phyloP scores from a whole-genome alignment of 805 yeast genomes.

The Candida vaughaniae region DNA sequence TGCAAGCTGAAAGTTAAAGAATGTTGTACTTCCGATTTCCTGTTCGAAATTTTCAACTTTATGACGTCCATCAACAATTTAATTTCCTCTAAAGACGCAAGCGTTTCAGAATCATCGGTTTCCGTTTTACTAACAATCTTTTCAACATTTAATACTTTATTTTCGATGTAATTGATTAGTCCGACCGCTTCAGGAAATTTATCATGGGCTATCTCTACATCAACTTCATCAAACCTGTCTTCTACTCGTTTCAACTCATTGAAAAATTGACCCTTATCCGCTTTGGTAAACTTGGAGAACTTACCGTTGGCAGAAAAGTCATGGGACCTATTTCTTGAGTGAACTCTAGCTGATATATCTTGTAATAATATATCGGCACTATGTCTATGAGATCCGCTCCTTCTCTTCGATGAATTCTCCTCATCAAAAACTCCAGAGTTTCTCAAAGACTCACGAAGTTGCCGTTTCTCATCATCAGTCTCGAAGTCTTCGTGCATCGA shows the following conservation, averaged over 20 bases:
- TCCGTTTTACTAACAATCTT: slow-evolving; percentile 16
- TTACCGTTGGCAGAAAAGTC: slow-evolving; percentile 32
- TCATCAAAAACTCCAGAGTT: slow-evolving; percentile 47
- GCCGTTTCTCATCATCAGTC: slow-evolving; percentile 36
- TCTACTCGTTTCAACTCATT: slow-evolving; percentile 54
- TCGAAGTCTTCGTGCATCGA: slow-evolving; percentile 14
- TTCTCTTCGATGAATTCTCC: slow-evolving; percentile 19
- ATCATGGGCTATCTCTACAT: slow-evolving; percentile 62
- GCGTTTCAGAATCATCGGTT: slow-evolving; percentile 10
- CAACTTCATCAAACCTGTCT: slow-evolving; percentile 66
- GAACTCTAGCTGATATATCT: slow-evolving; percentile 60
- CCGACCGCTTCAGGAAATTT: slow-evolving; percentile 49
- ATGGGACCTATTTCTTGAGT: slow-evolving; percentile 54
- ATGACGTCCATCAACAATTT: slow-evolving; percentile 39
- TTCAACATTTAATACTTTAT: slow-evolving; percentile 29
- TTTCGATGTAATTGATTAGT: slow-evolving; percentile 36
- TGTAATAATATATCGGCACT: slow-evolving; percentile 48
- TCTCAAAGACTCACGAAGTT: slow-evolving; percentile 43
- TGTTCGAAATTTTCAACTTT: slow-evolving; percentile 36
- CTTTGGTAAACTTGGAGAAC: slow-evolving; percentile 13
- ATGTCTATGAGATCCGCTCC: slow-evolving; percentile 26
- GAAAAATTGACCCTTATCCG: slow-evolving; percentile 33
- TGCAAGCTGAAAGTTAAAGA: slow-evolving; percentile 38
- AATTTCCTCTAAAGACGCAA: slow-evolving; percentile 20
- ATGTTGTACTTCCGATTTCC: slow-evolving; percentile 37